phyloP scores from a whole-genome alignment of 768 basidiomycete genomes.

The Exsudoporus frostii region DNA sequence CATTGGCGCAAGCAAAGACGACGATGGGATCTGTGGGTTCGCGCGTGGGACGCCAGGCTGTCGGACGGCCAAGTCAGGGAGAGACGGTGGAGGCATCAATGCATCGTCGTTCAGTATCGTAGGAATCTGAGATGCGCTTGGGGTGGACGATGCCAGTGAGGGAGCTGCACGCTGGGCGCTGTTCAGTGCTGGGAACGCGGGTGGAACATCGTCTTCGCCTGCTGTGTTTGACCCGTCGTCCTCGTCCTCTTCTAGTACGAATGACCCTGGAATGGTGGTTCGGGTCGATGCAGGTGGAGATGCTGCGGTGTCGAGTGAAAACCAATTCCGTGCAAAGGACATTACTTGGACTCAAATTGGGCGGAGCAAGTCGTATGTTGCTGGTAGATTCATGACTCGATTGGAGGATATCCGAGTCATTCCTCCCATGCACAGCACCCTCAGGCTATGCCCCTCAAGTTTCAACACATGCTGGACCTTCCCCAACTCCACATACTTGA shows the following conservation, averaged over 20 bases:
- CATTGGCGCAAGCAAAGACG: conserved; percentile 53
- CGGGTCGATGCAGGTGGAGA: background rate
- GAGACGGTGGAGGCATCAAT: conserved; percentile 52
- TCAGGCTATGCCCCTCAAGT: too few relatives aligned
- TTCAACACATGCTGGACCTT: too few relatives aligned
- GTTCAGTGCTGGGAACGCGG: conserved; percentile 68
- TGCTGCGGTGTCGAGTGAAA: conserved; percentile 35
- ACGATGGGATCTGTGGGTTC: conserved; percentile 30
- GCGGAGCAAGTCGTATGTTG: too few relatives aligned
- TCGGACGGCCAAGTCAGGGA: conserved; percentile 38
- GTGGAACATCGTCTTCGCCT: conserved; percentile 57
- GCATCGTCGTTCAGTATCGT: conserved; percentile 43
- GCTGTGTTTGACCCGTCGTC: conserved; percentile 39
- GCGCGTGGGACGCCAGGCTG: conserved; percentile 30
- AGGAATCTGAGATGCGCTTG: conserved; percentile 13
- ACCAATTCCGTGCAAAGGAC: conserved; percentile 62
- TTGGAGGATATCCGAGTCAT: too few relatives aligned
- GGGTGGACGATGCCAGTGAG: conserved; percentile 6
- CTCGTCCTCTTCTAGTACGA: conserved; percentile 25
- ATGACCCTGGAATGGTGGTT: conserved; percentile 21
- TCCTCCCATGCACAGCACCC: too few relatives aligned
- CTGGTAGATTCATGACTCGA: background rate
- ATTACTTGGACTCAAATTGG: background rate
- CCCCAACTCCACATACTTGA: too few relatives aligned
- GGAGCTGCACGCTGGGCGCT: conserved; percentile 64